Evolutionary conservation across 2,329 filamentous ascomycete genomes (phyloP).

Genomic region (Neofusicoccum umdonicola): DNA sequence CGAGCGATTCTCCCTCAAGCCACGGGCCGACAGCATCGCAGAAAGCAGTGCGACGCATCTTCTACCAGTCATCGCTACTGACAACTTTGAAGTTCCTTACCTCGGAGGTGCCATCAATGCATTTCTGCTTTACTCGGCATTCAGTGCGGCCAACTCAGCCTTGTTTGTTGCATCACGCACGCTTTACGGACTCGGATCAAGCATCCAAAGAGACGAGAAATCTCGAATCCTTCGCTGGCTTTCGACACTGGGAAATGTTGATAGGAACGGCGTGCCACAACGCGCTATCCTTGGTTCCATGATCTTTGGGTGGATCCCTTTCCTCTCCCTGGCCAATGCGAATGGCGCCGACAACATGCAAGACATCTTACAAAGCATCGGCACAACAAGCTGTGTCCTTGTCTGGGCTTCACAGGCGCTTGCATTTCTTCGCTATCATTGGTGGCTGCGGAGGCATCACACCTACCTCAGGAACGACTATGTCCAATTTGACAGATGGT

Average conservation of each 20-base stretch:
- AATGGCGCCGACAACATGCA: neutral
- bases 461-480: neutral
- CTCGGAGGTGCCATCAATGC: conserved; percentile 27
- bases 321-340: neutral
- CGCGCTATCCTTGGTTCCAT: conserved; percentile 10
- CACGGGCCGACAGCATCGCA: neutral
- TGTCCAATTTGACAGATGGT: neutral
- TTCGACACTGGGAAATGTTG: neutral
- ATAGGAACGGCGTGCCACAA: conserved; percentile 1
- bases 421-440: conserved; percentile 10
- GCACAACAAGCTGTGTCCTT: conserved; percentile 11
- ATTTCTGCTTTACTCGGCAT: conserved; percentile 29
- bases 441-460: neutral
- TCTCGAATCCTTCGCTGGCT: neutral
- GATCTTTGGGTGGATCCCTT: conserved; percentile 10
- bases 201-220: neutral
- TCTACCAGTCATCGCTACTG: conserved; percentile 14
- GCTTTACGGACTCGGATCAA: conserved; percentile 28
- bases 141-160: conserved; percentile 34
- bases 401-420: conserved; percentile 13
- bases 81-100: conserved; percentile 10
- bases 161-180: conserved; percentile 37
- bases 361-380: conserved; percentile 1
- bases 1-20: neutral
- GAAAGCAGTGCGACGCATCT: neutral